These are phyloP conservation scores for Solanum pennellii DNA, from an alignment of 257 asterid genomes.

Conservation along the genomic window DNA sequence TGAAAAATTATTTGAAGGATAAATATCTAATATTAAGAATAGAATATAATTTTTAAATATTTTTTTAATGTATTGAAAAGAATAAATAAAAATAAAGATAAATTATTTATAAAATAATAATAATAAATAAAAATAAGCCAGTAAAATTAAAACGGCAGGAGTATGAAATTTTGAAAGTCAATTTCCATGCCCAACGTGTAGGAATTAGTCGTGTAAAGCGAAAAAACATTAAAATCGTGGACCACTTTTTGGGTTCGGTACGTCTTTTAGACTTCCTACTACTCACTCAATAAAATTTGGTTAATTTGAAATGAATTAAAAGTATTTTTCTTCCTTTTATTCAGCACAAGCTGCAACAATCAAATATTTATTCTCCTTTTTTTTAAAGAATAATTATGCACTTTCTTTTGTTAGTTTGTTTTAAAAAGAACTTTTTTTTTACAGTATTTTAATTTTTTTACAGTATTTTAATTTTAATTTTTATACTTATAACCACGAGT, in stretches of 20 bases:
- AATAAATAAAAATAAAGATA: no score
- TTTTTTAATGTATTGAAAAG: no score
- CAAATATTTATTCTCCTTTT: background rate
- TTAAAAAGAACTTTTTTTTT: no score
- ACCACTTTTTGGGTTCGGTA: conserved; percentile 6
- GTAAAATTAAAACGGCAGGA: background rate
- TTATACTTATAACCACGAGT: no score
- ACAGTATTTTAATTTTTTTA: no score
- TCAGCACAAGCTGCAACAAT: background rate
- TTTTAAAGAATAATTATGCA: accelerated
- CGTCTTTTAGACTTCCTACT: background rate
- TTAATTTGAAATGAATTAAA: background rate
- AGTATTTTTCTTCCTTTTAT: background rate
- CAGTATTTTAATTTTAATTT: no score
- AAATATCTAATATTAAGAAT: no score
- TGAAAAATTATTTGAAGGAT: no score
- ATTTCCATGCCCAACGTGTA: conserved; percentile 5
- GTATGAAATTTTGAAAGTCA: conserved; percentile 17
- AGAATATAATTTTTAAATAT: no score
- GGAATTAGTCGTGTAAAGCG: background rate
- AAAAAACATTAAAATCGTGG: background rate
- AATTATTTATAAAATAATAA: no score
- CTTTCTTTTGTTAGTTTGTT: background rate
- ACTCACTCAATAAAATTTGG: background rate
- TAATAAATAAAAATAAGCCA: no score